Evolutionary conservation across 2,329 filamentous ascomycete species (phyloP), one percentile per base, ranked within the genome.

Genomic region (Fusarium xyrophilum): DNA sequence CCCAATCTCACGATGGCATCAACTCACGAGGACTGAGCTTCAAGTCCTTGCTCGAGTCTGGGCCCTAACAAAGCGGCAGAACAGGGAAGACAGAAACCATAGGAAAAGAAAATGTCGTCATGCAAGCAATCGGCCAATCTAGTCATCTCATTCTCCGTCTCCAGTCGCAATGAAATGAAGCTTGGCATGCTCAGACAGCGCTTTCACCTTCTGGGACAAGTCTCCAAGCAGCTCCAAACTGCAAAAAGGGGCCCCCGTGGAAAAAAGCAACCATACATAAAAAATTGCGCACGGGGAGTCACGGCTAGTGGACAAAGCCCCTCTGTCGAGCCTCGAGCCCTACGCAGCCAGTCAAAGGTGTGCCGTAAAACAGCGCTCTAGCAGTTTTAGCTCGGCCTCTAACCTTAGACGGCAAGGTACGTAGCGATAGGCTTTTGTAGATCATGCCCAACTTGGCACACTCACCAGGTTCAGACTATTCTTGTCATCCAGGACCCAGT

Each of bases 1-100:
- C 66, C 70, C 70, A 73, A 67, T 73, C 70, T 73, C 63, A 66
- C 64, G 68, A 74, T 73, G 67, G 67, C 72, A 74, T 72, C 70
- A 74, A 56, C 44, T 61, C 60, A 69, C 60, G 48, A 63, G 63
- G 53, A 42, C 59, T 59, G 55, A 53, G 57, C 56, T 48, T 56
- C 30, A 53, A 46, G 61, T 58, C 44, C 53, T 57, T 60, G 43
- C 54, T 50, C 27, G 59, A 40, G 25, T 55, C 63, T 59, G 36
- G 55, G 19, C 42, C 48, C 35, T 25, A 60, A 32, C 21, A 32
- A 17, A 52, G 36, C 38, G 21, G 28, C n/a, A 56, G 39, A 57
- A 59, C 33, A 57, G 33, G 27, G 42, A 59, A 55, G 19, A 25
- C 13, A 25, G 46, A 36, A 36, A 36, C 30, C 12, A 36, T 50